Conservation (phyloP, 2,329 filamentous ascomycete species). For the Microcera coccophila region DNA sequence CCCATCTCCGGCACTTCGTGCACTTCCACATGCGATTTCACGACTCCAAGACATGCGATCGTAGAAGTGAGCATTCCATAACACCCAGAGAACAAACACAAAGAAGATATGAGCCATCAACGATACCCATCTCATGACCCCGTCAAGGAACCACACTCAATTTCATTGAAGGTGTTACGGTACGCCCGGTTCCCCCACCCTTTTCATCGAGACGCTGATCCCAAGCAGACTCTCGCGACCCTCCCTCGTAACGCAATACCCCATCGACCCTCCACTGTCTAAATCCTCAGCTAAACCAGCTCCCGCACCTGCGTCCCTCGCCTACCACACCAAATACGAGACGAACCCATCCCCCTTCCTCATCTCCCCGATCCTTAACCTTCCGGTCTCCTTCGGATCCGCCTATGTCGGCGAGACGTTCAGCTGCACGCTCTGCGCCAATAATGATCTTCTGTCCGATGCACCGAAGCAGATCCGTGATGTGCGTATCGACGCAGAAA, state of each 20-base stretch:
- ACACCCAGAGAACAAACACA: no score
- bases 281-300: conserved; percentile 43
- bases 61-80: no score
- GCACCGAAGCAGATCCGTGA: conserved; percentile 59
- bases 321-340: conserved; percentile 51
- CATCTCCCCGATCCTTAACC: conserved; percentile 66
- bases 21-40: no score
- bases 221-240: conserved; percentile 72
- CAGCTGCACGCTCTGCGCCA: conserved; percentile 91
- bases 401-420: conserved; percentile 96
- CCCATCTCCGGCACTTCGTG: no score
- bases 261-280: conserved; percentile 47
- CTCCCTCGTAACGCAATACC: conserved; percentile 67
- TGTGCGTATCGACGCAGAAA: conserved; percentile 82
- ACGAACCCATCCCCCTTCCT: conserved; percentile 55
- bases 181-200: conserved; percentile 30
- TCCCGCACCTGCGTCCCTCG: conserved; percentile 63
- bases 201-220: background rate
- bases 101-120: conserved; percentile 55
- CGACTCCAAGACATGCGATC: no score
- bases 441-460: conserved; percentile 62
- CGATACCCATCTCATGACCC: conserved; percentile 54
- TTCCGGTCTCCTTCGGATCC: conserved; percentile 87
- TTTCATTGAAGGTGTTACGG: conserved; percentile 74
- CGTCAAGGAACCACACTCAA: conserved; percentile 70